Evolutionary conservation across 768 basidiomycete genomes (phyloP), one percentile per base, ranked within the genome.

Genomic region (Lanmaoa rubissima): DNA sequence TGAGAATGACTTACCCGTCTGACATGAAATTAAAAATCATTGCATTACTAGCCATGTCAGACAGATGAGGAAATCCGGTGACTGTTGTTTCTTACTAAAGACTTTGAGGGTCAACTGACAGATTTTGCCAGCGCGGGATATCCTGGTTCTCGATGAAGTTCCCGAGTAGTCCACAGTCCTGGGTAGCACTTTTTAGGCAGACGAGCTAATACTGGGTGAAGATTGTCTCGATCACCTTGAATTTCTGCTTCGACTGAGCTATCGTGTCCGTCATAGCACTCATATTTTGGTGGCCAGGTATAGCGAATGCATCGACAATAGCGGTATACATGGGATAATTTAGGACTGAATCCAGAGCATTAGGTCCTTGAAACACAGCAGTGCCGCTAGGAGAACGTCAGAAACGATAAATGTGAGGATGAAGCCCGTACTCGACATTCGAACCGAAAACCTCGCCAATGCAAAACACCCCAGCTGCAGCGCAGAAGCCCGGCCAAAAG

Each of bases 61-160:
- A 31, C 16, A 46, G 42, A 48, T 13, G 48, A 53, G 19, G n/a
- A 51, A 16, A 13, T 31, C 28, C 10, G n/a, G 19, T 16, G 24
- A 39, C 9, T 28, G 14, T 4, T 35, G 38, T 21, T 44, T 69
- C 82, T 60, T 63, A 85, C 85, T 82, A 85, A 60, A 88, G 74
- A 68, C 78, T 84, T 68, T 90, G 88, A 5, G 82, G 82, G 63
- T 92, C 90, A 17, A 87, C 83, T 2, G 87, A 86, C 13, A 80
- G 48, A 69, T 86, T 88, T 47, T 81, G 79, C 87, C 88, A 92
- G 50, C 90, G 82, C 9, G 87, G 82, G 12, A 88, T 55, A 66
- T 91, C 88, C 59, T 90, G 88, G 68, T 91, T 90, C 72, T 90
- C 89, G 35, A 92, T 69, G 73, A 92, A 92, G 63, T 88, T 90